Conservation (phyloP, 2,329 filamentous ascomycete genomes). For the Trichoderma sp. region DNA sequence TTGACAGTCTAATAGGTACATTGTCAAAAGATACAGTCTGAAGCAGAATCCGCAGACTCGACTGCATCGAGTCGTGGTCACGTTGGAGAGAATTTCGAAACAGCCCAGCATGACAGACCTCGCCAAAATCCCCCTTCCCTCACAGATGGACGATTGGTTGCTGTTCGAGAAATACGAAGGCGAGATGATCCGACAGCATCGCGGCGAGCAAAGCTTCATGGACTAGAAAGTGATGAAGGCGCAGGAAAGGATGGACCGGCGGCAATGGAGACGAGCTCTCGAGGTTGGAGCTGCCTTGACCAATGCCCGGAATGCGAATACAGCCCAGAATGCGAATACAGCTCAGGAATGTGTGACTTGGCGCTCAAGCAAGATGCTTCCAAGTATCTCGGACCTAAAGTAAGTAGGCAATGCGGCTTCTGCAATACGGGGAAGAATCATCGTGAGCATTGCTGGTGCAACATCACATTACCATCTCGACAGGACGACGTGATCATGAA, state of each 20-base stretch:
- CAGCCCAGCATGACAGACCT: slow-evolving; percentile 50
- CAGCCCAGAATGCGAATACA: slow-evolving; percentile 22
- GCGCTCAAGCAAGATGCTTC: neutral
- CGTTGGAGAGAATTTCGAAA: slow-evolving; percentile 48
- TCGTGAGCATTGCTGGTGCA: neutral
- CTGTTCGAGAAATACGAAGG: slow-evolving; percentile 53
- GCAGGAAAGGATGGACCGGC: slow-evolving; percentile 36
- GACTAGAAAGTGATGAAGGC: slow-evolving; percentile 46
- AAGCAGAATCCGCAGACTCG: slow-evolving; percentile 46
- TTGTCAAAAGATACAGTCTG: slow-evolving; percentile 51
- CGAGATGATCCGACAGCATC: slow-evolving; percentile 44
- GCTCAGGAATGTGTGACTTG: slow-evolving; percentile 14
- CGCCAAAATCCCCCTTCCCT: slow-evolving; percentile 52
- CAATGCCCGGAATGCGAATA: slow-evolving; percentile 26
- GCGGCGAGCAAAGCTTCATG: slow-evolving; percentile 46
- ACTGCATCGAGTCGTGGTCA: slow-evolving; percentile 49
- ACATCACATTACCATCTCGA: neutral
- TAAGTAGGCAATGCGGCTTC: neutral
- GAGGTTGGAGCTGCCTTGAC: slow-evolving; percentile 36
- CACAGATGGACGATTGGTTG: slow-evolving; percentile 59
- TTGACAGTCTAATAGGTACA: slow-evolving; percentile 47
- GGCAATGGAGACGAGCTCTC: slow-evolving; percentile 36
- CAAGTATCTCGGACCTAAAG: neutral
- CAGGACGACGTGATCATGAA: neutral
- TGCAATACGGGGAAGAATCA: neutral